Evolutionary conservation across 2,329 filamentous ascomycete genomes (phyloP).

Genomic region (Nannizziopsis barbatae): DNA sequence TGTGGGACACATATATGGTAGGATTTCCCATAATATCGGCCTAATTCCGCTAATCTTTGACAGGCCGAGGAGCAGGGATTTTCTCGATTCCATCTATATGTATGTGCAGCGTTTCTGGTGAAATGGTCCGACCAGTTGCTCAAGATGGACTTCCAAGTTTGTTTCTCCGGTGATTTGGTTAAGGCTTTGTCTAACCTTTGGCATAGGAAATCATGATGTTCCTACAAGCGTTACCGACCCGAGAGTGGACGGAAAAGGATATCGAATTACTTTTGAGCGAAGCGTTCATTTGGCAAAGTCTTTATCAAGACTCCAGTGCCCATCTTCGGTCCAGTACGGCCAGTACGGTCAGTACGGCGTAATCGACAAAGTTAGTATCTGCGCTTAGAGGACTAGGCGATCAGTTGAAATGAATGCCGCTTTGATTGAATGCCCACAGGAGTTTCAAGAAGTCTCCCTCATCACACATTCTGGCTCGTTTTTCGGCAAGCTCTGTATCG

Average conservation of each 20-base stretch:
- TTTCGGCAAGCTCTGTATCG: slow-evolving; percentile 68
- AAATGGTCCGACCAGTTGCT: slow-evolving; percentile 95
- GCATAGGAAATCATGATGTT: slow-evolving; percentile 99
- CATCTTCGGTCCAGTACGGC: slow-evolving; percentile 50
- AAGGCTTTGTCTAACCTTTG: background rate
- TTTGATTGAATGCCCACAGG: slow-evolving; percentile 73
- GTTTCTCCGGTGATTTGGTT: slow-evolving; percentile 8
- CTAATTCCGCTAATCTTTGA: slow-evolving; percentile 17
- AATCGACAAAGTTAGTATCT: slow-evolving; percentile 52
- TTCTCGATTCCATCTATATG: slow-evolving; percentile 95
- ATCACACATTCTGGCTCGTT: slow-evolving; percentile 74
- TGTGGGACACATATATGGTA: slow-evolving; percentile 99
- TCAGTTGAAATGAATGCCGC: slow-evolving; percentile 83
- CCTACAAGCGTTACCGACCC: slow-evolving; percentile 82
- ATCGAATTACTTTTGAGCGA: slow-evolving; percentile 92
- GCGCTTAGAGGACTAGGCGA: slow-evolving; percentile 36
- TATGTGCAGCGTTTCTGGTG: slow-evolving; percentile 92
- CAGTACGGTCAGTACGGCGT: slow-evolving; percentile 28
- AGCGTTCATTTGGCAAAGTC: slow-evolving; percentile 96
- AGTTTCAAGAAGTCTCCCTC: slow-evolving; percentile 84
- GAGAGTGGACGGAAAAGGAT: slow-evolving; percentile 93
- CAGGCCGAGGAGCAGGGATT: slow-evolving; percentile 98
- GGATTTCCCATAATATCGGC: slow-evolving; percentile 22
- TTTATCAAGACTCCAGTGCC: slow-evolving; percentile 88
- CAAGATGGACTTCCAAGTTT: slow-evolving; percentile 83